Evolutionary conservation across 805 yeast genomes (phyloP).

Genomic region (Barnettozyma siamensis): DNA sequence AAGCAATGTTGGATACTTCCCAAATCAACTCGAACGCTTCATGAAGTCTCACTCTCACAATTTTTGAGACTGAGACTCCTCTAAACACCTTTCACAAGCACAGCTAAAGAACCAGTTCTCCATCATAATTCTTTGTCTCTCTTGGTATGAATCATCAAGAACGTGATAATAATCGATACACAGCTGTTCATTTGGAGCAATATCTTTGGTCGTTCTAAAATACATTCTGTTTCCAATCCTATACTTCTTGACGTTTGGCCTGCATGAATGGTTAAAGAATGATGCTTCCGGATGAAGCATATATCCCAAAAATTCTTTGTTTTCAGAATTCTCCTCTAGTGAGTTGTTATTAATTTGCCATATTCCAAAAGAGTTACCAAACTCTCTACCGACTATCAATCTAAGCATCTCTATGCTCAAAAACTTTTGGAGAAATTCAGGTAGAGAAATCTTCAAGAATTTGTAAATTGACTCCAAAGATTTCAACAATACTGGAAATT

Average conservation of each 20-base stretch:
- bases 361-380: constrained; percentile 66
- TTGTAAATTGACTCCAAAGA: constrained; percentile 44
- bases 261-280: constrained; percentile 62
- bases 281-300: constrained; percentile 59
- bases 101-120: constrained; percentile 60
- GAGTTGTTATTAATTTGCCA: constrained; percentile 41
- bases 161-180: constrained; percentile 59
- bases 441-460: constrained; percentile 38
- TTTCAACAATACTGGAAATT: constrained; percentile 42
- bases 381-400: constrained; percentile 48
- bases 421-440: constrained; percentile 28
- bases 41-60: too few relatives aligned
- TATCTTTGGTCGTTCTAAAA: constrained; percentile 37
- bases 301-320: constrained; percentile 52
- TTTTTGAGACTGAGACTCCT: too few relatives aligned
- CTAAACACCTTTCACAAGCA: constrained; percentile 41
- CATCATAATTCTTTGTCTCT: constrained; percentile 37
- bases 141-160: constrained; percentile 32
- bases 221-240: constrained; percentile 34
- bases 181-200: constrained; percentile 42
- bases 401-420: constrained; percentile 38
- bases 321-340: constrained; percentile 32
- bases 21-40: constrained; percentile 20
- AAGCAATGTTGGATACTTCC: constrained; percentile 33
- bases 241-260: constrained; percentile 46